These are phyloP conservation scores for Lactarius sp. DNA, from an alignment of 768 basidiomycete species.

Conservation along the genomic window DNA sequence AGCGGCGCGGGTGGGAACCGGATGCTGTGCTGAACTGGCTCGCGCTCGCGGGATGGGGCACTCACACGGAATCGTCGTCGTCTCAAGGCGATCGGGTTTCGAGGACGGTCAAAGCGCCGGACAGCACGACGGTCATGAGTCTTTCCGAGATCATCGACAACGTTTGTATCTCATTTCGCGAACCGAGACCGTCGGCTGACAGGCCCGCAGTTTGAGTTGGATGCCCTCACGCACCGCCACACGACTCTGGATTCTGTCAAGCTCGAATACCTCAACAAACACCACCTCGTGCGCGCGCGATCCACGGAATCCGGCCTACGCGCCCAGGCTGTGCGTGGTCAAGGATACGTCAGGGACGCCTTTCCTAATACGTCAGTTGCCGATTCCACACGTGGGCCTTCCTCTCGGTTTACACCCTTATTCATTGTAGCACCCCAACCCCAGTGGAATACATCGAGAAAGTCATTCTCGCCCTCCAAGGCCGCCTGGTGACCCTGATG, in stretches of 20 bases:
- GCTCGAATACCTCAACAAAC: slow-evolving; percentile 84
- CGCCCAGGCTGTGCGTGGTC: slow-evolving; percentile 51
- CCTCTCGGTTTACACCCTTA: not conserved
- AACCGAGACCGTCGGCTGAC: not conserved
- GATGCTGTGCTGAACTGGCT: slow-evolving; percentile 89
- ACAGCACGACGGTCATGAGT: slow-evolving; percentile 60
- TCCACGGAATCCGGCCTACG: slow-evolving; percentile 46
- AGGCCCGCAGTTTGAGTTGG: slow-evolving; percentile 62
- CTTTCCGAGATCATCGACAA: slow-evolving; percentile 60
- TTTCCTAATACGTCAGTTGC: slow-evolving; percentile 55
- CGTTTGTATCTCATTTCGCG: slow-evolving; percentile 34
- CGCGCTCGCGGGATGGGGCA: slow-evolving; percentile 91
- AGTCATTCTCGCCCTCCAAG: slow-evolving; percentile 42
- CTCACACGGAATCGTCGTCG: slow-evolving; percentile 37
- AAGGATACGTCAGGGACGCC: slow-evolving; percentile 45
- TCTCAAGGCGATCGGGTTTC: slow-evolving; percentile 27
- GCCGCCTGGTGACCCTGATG: slow-evolving; percentile 61
- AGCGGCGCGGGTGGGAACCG: slow-evolving; percentile 90
- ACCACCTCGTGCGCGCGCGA: slow-evolving; percentile 62
- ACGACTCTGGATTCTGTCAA: slow-evolving; percentile 76
- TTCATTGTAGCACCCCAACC: not conserved
- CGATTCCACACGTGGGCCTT: not conserved
- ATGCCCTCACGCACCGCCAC: slow-evolving; percentile 73
- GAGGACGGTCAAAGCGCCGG: slow-evolving; percentile 42
- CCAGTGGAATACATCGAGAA: slow-evolving; percentile 17